A percentile compares a stretch with the other conserved stretches of the same genome.
Conservation (phyloP, 2,329 filamentous ascomycete species). For the Pseudogymnoascus destructans region DNA sequence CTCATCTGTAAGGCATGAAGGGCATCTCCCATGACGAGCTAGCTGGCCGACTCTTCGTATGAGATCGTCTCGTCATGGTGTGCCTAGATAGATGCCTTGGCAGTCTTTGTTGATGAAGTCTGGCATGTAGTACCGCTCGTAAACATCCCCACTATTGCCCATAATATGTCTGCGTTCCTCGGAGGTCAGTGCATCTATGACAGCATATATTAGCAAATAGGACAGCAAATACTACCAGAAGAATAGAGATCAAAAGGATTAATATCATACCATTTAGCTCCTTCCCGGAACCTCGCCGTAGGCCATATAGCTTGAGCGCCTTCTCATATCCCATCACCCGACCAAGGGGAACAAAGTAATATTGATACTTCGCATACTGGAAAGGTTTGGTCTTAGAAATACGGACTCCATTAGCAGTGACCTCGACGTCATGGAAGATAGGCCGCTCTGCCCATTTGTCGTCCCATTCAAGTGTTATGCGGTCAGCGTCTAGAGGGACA, state of each 20-base stretch:
- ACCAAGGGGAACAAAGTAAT: constrained; percentile 26
- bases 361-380: constrained; percentile 31
- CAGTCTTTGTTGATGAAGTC: constrained; percentile 16
- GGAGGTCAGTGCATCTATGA: constrained; percentile 16
- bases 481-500: constrained; percentile 15
- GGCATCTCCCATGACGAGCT: constrained; percentile 12
- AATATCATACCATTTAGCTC: constrained; percentile 19
- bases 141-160: constrained; percentile 15
- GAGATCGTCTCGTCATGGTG: constrained; percentile 13
- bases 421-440: constrained; percentile 20
- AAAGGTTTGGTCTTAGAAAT: constrained; percentile 22
- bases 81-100: constrained; percentile 17
- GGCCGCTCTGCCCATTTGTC: too few species aligned
- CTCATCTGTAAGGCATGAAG: constrained; percentile 12
- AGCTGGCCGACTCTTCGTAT: constrained; percentile 13
- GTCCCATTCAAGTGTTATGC: constrained; percentile 19
- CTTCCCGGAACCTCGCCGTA: constrained; percentile 19
- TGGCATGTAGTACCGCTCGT: constrained; percentile 17
- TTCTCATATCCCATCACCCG: constrained; percentile 20
- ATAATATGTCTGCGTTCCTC: constrained; percentile 18
- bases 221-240: not conserved
- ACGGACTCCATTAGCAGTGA: constrained; percentile 12
- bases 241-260: not conserved
- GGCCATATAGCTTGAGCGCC: constrained; percentile 20
- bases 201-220: constrained; percentile 11